These are phyloP conservation scores for Globisporangium perplexum DNA, from an alignment of 352 stramenopile species.

Conservation along the genomic window DNA sequence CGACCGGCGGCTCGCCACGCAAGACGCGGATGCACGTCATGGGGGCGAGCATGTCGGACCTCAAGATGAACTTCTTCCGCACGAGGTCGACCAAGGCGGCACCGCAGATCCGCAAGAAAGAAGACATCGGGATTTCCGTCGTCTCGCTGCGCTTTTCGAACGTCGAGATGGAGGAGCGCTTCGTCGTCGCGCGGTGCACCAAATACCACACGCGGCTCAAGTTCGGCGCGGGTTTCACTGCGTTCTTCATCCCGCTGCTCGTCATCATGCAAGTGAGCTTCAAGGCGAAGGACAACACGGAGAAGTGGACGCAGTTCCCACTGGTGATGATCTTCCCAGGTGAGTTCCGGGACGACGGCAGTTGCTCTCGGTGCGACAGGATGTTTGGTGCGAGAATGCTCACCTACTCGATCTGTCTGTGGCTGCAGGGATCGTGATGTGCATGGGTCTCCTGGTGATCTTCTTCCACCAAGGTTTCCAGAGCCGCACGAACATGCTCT, in stretches of 20 bases:
- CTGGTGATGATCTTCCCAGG: constrained; percentile 78
- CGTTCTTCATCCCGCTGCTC: constrained; percentile 78
- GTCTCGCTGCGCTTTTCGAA: constrained; percentile 70
- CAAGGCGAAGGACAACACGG: constrained; percentile 55
- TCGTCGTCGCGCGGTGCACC: constrained; percentile 28
- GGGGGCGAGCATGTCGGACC: constrained; percentile 51
- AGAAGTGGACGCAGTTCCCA: constrained; percentile 64
- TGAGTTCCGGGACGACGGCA: constrained; percentile 1
- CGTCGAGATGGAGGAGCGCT: constrained; percentile 58
- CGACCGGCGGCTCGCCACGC: constrained; percentile 17
- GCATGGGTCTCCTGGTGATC: constrained; percentile 66
- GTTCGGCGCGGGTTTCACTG: constrained; percentile 69
- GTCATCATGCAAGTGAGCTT: constrained; percentile 86
- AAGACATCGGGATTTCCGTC: constrained; percentile 76
- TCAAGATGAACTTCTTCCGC: constrained; percentile 73
- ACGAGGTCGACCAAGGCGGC: constrained; percentile 25
- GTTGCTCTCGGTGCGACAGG: not conserved
- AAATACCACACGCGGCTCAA: constrained; percentile 78
- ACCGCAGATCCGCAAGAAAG: constrained; percentile 34
- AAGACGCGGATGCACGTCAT: constrained; percentile 43
- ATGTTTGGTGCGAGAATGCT: not conserved
- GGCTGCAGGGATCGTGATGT: constrained; percentile 49
- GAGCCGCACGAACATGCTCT: constrained; percentile 35
- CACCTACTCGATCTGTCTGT: not conserved
- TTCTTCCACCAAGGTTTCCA: constrained; percentile 63